Base-by-base conservation (phyloP, 208 protist species). In the Leptomonas seymouri region DNA sequence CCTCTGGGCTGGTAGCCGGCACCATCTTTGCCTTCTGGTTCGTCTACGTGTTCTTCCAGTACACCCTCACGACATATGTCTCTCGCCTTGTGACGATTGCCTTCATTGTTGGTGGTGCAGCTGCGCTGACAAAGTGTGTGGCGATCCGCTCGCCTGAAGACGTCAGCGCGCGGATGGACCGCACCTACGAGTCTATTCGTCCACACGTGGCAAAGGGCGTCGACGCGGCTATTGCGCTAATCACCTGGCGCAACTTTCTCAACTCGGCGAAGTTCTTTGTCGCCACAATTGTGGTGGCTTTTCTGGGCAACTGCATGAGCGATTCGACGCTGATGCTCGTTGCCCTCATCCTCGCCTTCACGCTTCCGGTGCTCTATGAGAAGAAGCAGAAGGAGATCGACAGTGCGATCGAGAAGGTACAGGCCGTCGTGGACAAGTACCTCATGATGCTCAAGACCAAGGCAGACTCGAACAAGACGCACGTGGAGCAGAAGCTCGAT, bases 51-150 rank as follows among this genome's bases (percentile, higher is more conserved):
- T 74, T 73, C 58, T 85, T 84, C 57, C 46, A 87, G 16, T 96
- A 96, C 83, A 96, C 88, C 16, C 15, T 90, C 15, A 81, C 84
- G 6, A 96, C 91, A n/a, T 93, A 91, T 58, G 2, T 72, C 31
- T 82, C 78, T 64, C 86, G 89, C 64, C 51, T 91, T 20, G 51
- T 76, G 4, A 73, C 81, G 39, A 56, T 91, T 20, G 4, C 66
- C 27, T 76, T 94, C 31, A 67, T 88, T 15, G 28, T 62, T 28
- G 74, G 74, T 27, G 86, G 76, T n/a, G 78, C 72, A 2, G 50
- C 67, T 6, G 60, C 69, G 4, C 30, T 81, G 25, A 82, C 80
- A n/a, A 85, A 74, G 67, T 67, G 70, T 20, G 61, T 57, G 11
- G 20, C 44, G 7, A 25, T 83, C 53, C 20, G 7, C 8, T 85